Evolutionary conservation across 2,329 filamentous ascomycete species (phyloP).

Genomic region (Nectriaceae sp.): DNA sequence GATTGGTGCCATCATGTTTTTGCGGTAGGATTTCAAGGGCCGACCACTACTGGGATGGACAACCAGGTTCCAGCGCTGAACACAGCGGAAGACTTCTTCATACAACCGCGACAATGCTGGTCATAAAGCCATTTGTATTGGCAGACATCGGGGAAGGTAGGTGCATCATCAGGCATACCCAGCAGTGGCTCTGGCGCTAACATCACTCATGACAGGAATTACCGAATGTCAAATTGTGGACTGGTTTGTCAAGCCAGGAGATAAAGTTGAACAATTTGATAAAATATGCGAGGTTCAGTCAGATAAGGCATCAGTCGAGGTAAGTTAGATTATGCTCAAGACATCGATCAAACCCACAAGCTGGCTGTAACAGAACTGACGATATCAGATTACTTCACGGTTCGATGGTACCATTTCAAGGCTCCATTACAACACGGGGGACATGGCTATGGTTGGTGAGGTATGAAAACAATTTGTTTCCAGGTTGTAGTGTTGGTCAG

Average conservation of each 20-base stretch:
- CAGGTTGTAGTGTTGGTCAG: too few species aligned
- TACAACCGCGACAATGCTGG: too few species aligned
- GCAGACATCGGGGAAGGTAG: slow-evolving; percentile 16
- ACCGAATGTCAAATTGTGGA: slow-evolving; percentile 13
- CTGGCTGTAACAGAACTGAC: background rate
- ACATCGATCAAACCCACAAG: too few species aligned
- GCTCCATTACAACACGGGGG: slow-evolving; percentile 7
- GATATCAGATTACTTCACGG: slow-evolving; percentile 11
- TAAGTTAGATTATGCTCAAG: background rate
- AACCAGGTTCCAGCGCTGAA: too few species aligned
- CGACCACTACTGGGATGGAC: too few species aligned
- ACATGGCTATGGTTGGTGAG: slow-evolving; percentile 6
- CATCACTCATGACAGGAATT: too few species aligned
- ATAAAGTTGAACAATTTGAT: slow-evolving; percentile 11
- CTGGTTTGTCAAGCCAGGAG: slow-evolving; percentile 11
- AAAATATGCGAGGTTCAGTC: slow-evolving; percentile 16
- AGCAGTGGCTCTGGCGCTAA: too few species aligned
- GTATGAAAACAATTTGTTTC: too few species aligned
- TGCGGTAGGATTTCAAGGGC: too few species aligned
- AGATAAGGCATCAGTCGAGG: slow-evolving; percentile 16
- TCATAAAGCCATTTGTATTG: slow-evolving; percentile 10
- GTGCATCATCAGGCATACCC: too few species aligned
- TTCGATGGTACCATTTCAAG: slow-evolving; percentile 5
- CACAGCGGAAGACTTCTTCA: too few species aligned
- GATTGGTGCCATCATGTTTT: too few species aligned